A percentile compares a stretch with the other conserved stretches of the same genome.
These are phyloP conservation scores for Capsicum rhomboideum DNA, from an alignment of 257 asterid genomes.

Conservation along the genomic window DNA sequence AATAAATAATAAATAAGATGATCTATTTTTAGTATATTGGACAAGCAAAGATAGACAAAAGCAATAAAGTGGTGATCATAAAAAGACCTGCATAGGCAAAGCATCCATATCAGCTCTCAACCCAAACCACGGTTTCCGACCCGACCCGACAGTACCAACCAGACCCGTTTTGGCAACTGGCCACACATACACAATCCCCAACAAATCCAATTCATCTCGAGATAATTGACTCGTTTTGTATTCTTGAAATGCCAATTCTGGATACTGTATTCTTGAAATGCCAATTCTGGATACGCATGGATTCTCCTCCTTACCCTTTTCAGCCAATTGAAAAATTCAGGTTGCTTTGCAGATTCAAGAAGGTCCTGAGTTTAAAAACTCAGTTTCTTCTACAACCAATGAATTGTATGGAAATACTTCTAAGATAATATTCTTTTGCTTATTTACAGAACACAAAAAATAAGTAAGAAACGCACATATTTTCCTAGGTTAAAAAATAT, in stretches of 20 bases:
- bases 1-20: too few relatives aligned
- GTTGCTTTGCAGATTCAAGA: slow-evolving; percentile 53
- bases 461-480: too few relatives aligned
- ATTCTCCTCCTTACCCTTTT: slow-evolving; percentile 58
- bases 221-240: slow-evolving; percentile 58
- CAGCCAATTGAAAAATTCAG: slow-evolving; percentile 57
- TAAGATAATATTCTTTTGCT: too few relatives aligned
- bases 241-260: too few relatives aligned
- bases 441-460: too few relatives aligned
- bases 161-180: slow-evolving; percentile 77
- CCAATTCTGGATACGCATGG: slow-evolving; percentile 76
- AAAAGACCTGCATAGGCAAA: slow-evolving; percentile 71
- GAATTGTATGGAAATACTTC: not conserved
- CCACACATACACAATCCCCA: slow-evolving; percentile 65
- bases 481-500: too few relatives aligned
- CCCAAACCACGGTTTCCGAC: slow-evolving; percentile 52
- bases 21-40: too few relatives aligned
- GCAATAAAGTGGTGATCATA: too few relatives aligned
- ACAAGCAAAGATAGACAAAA: too few relatives aligned
- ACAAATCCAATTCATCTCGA: slow-evolving; percentile 58
- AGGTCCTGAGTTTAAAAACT: slow-evolving; percentile 28
- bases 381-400: not conserved
- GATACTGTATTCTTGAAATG: slow-evolving; percentile 77
- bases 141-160: slow-evolving; percentile 76
- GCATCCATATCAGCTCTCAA: slow-evolving; percentile 98